Percentiles rank a stretch among this genome's conserved stretches.
Conservation (phyloP, 768 basidiomycete genomes). For the Piloderma croceum region DNA sequence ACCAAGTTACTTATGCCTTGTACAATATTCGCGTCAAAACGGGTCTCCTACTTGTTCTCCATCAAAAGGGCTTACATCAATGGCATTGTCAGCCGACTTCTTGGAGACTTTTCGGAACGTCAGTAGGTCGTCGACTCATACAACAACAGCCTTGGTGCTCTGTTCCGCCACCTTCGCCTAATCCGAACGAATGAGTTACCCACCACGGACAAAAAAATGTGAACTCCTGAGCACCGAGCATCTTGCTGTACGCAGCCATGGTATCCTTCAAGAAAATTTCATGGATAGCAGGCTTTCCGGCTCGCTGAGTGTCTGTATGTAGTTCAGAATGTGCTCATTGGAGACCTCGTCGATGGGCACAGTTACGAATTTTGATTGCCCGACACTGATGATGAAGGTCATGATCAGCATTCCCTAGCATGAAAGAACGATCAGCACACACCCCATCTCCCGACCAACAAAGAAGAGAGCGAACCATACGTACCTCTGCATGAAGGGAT, state of each 20-base stretch:
- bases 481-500: constrained; percentile 79
- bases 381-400: constrained; percentile 93
- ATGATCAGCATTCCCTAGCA: constrained; percentile 81
- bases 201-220: constrained; percentile 6
- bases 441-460: not conserved
- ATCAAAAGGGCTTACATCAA: constrained; percentile 51
- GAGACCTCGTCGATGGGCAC: constrained; percentile 97
- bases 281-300: constrained; percentile 51
- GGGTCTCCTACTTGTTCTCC: no score
- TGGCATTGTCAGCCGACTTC: constrained; percentile 75
- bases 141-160: constrained; percentile 56
- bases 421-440: constrained; percentile 2
- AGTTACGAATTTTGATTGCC: constrained; percentile 91
- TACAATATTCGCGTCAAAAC: no score
- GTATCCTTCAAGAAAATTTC: no score
- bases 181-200: not conserved
- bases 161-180: constrained; percentile 90
- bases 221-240: constrained; percentile 94
- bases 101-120: constrained; percentile 93
- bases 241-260: constrained; percentile 86
- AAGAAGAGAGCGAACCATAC: constrained; percentile 6
- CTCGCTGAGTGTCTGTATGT: constrained; percentile 88
- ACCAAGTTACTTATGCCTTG: no score
- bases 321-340: constrained; percentile 92
- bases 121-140: constrained; percentile 92